Evolutionary conservation across 495 filamentous ascomycete genomes (phyloP), one percentile per base, ranked within the genome.

Genomic region (Hypoxylon fuscum): DNA sequence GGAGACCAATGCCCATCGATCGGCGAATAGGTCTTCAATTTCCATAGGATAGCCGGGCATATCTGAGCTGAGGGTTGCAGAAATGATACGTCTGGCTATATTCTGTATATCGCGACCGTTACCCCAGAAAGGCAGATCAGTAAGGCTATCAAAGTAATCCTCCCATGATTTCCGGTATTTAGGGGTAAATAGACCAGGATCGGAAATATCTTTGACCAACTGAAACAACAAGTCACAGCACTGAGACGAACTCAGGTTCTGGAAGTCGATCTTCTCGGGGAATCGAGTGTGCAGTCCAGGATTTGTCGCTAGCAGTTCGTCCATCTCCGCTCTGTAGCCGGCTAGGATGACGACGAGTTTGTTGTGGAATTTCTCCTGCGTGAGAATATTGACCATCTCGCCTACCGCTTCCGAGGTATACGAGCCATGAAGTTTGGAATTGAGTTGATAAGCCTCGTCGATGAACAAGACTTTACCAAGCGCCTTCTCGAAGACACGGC

Each of bases 311-410:
- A 92, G 81, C 0, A 93, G 79, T 0, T 77, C 72, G 59, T 92
- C 85, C 60, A 93, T 91, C 14, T 91, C 86, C 0, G 71, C 48
- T 18, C 83, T 81, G 57, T 93, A 92, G 2, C 90, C 90, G 0
- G 90, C 90, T 0, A 92, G 76, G 40, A 93, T 89, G 15, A 89
- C 78, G 42, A 94, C 77, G 2, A 93, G 66, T 55, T 87, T 90
- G 41, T 80, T 75, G 5, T 59, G 55, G 64, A 83, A 93, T 45
- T 74, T 77, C 0, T 80, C 78, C 60, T 88, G 88, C 0, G 87
- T 89, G 12, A 89, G 75, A 40, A 75, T 81, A 67, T 88, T 84
- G 0, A 90, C 84, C 6, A 93, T 69, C 72, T 92, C 88, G 42
- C 89, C 82, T 52, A 90, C 82, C 1, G 88, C 89, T 62, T 91